Evolutionary conservation across 768 basidiomycete species (phyloP).

Genomic region (Leccinum barrowsii): DNA sequence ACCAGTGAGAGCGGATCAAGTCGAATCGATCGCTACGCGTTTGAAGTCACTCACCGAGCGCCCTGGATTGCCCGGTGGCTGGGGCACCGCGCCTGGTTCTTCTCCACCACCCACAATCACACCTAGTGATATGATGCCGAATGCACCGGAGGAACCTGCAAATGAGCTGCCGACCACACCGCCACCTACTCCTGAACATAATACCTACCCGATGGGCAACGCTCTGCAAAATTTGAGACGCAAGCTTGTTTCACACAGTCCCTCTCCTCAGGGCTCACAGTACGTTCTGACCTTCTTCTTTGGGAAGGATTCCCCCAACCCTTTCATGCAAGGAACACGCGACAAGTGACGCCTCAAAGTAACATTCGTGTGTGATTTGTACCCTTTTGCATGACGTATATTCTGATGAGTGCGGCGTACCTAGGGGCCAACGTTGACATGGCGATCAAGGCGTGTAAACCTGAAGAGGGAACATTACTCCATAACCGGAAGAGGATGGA

Average conservation of each 20-base stretch:
- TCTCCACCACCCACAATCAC: slow-evolving; percentile 7
- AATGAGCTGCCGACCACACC: slow-evolving; percentile 2
- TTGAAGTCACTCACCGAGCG: slow-evolving; percentile 20
- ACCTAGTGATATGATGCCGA: not conserved
- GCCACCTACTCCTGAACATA: slow-evolving; percentile 7
- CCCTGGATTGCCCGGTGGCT: slow-evolving; percentile 20
- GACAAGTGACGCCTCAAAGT: slow-evolving; percentile 38
- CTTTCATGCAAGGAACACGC: slow-evolving; percentile 14
- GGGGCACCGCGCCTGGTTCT: slow-evolving; percentile 17
- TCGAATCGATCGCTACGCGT: slow-evolving; percentile 5
- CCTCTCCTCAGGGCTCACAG: slow-evolving; percentile 18
- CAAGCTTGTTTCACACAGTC: slow-evolving; percentile 20
- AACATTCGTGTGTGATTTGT: slow-evolving; percentile 37
- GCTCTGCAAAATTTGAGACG: slow-evolving; percentile 28
- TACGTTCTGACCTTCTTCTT: slow-evolving; percentile 4
- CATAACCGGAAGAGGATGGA: slow-evolving; percentile 67
- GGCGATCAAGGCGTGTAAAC: slow-evolving; percentile 69
- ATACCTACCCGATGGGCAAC: slow-evolving; percentile 7
- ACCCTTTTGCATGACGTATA: not conserved
- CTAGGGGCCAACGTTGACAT: slow-evolving; percentile 60
- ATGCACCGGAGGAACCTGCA: slow-evolving; percentile 4
- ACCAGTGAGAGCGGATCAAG: slow-evolving; percentile 3
- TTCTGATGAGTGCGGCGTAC: not conserved
- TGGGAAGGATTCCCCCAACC: not conserved
- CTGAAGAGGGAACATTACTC: slow-evolving; percentile 60